Conservation (phyloP, 176 grass and related monocot species). For the Oryza meyeriana region DNA sequence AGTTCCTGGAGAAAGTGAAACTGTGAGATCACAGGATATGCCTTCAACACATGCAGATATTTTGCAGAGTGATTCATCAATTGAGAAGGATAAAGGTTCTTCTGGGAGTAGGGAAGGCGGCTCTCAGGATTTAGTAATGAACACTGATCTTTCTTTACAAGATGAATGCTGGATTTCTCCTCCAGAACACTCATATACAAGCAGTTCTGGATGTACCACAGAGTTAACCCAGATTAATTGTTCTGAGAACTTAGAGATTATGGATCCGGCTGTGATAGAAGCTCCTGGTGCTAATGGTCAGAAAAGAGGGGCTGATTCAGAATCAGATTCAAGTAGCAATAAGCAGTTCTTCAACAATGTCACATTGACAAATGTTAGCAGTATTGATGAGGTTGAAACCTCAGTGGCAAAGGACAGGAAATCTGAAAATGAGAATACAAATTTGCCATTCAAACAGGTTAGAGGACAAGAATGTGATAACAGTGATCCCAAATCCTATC, state of each 20-base stretch:
- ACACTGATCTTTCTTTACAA: constrained; percentile 41
- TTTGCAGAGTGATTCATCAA: constrained; percentile 56
- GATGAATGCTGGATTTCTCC: constrained; percentile 94
- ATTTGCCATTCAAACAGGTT: constrained; percentile 34
- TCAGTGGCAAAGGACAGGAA: constrained; percentile 21
- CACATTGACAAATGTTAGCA: constrained; percentile 23
- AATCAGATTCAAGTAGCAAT: constrained; percentile 29
- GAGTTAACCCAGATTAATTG: constrained; percentile 48
- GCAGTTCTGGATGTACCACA: constrained; percentile 54
- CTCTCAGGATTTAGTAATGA: constrained; percentile 41
- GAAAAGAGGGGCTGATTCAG: constrained; percentile 33
- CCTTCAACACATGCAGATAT: constrained; percentile 61
- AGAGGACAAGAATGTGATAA: constrained; percentile 44
- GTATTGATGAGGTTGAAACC: constrained; percentile 35
- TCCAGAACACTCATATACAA: constrained; percentile 78
- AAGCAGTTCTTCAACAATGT: constrained; percentile 21
- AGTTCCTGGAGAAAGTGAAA: constrained; percentile 84
- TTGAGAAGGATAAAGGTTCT: constrained; percentile 52
- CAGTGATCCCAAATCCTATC: constrained; percentile 53
- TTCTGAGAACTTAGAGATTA: constrained; percentile 41
- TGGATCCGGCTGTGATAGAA: constrained; percentile 37
- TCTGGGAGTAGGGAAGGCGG: constrained; percentile 39
- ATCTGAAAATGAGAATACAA: constrained; percentile 38
- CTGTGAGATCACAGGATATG: constrained; percentile 73
- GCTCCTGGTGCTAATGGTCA: constrained; percentile 20